These are phyloP conservation scores for Mortierella hygrophila DNA, from an alignment of 192 early-diverging fungal species.

Conservation along the genomic window DNA sequence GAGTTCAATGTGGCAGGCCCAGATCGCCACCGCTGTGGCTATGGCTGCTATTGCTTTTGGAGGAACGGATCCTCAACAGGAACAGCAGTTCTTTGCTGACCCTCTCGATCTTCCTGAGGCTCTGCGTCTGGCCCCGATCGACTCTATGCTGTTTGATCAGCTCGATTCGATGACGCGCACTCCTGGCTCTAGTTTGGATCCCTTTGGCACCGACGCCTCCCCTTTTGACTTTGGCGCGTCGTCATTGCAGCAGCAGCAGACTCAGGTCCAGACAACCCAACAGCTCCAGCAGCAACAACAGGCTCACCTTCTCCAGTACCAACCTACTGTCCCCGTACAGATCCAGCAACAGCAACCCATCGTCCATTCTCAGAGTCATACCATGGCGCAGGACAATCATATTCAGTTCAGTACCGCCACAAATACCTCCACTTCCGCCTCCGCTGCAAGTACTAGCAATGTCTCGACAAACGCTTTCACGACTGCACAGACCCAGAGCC, in stretches of 20 bases:
- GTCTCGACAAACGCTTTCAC: neutral
- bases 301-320: conserved; percentile 11
- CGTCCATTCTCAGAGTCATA: neutral
- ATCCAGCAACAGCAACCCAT: neutral
- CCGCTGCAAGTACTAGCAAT: neutral
- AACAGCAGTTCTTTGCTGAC: conserved; percentile 33
- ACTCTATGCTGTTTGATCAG: conserved; percentile 13
- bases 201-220: neutral
- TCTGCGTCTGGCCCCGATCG: conserved; percentile 18
- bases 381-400: neutral
- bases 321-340: neutral
- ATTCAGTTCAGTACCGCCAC: neutral
- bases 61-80: conserved; percentile 18
- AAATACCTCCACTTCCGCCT: neutral
- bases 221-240: neutral
- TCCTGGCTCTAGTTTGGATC: neutral
- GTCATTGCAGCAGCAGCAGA: neutral
- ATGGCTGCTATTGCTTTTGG: conserved; percentile 35
- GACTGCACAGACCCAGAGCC: conserved; percentile 4
- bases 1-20: conserved; percentile 32
- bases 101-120: conserved; percentile 27
- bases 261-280: neutral
- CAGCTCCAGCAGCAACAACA: conserved; percentile 8
- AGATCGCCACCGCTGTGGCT: conserved; percentile 26
- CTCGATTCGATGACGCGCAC: neutral